Percentiles rank a stretch among this genome's conserved stretches.
Conservation (phyloP, 2,329 filamentous ascomycete species). For the Claviceps pazoutovae region DNA sequence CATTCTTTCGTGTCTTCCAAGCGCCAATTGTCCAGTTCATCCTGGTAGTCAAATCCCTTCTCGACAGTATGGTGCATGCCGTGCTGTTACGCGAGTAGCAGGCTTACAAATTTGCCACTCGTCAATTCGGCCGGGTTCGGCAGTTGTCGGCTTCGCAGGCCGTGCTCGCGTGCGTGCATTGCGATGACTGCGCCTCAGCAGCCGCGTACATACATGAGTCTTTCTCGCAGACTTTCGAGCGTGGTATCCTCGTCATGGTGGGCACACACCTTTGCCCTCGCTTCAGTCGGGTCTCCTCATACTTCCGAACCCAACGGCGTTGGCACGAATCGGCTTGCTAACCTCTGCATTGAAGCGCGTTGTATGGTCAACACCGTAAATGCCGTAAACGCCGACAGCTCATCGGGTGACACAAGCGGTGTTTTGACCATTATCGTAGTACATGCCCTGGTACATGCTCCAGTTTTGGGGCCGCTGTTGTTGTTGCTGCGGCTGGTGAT, state of each 20-base stretch:
- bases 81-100: background rate
- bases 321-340: too few relatives aligned
- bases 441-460: constrained; percentile 19
- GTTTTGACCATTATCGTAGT: constrained; percentile 12
- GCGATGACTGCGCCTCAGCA: too few relatives aligned
- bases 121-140: background rate
- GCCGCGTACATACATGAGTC: too few relatives aligned
- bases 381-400: background rate
- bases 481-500: constrained; percentile 14
- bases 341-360: background rate
- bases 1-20: background rate
- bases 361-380: background rate
- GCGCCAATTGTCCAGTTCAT: background rate
- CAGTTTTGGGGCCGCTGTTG: constrained; percentile 17
- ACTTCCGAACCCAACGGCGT: too few relatives aligned
- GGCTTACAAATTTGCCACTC: background rate
- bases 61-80: background rate
- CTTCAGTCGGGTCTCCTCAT: too few relatives aligned
- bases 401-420: constrained; percentile 5
- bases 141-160: background rate
- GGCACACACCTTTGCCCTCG: too few relatives aligned
- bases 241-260: too few relatives aligned
- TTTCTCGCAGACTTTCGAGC: too few relatives aligned
- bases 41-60: background rate
- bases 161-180: too few relatives aligned